Percentiles rank a stretch among this genome's conserved stretches.
Conservation (phyloP, 495 filamentous ascomycete genomes). For the Penicillium macrosclerotiorum region DNA sequence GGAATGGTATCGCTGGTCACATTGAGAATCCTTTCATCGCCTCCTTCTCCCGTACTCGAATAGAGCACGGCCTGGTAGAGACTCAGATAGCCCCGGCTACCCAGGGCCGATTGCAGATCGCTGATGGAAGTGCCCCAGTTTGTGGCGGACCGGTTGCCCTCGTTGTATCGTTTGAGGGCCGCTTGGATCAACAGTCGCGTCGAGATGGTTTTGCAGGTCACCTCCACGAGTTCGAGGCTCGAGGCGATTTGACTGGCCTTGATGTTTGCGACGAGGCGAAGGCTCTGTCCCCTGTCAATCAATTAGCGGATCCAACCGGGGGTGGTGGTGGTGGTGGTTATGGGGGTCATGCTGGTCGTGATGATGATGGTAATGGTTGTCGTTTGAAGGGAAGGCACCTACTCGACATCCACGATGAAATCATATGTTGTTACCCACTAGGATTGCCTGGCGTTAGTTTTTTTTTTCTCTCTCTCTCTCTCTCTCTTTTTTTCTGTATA, state of each 20-base stretch:
- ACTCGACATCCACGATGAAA: slow-evolving; percentile 66
- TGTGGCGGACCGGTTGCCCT: slow-evolving; percentile 45
- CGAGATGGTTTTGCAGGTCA: slow-evolving; percentile 61
- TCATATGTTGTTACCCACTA: slow-evolving; percentile 72
- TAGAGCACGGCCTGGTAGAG: slow-evolving; percentile 66
- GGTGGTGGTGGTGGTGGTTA: background rate
- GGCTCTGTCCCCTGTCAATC: slow-evolving; percentile 51
- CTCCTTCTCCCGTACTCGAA: slow-evolving; percentile 57
- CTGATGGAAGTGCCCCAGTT: slow-evolving; percentile 54
- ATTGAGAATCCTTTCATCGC: slow-evolving; percentile 53
- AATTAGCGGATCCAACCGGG: too few species aligned
- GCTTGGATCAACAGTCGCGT: slow-evolving; percentile 67
- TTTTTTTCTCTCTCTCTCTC: background rate
- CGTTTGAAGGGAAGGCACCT: slow-evolving; percentile 18
- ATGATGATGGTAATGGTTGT: background rate
- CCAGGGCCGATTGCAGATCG: slow-evolving; percentile 64
- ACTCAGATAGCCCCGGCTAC: slow-evolving; percentile 39
- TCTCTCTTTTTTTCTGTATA: slow-evolving; percentile 16
- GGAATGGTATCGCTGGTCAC: slow-evolving; percentile 49
- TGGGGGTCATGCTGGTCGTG: background rate
- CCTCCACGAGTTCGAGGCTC: slow-evolving; percentile 70
- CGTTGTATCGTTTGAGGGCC: slow-evolving; percentile 60
- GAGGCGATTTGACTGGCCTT: slow-evolving; percentile 80
- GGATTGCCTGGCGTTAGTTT: background rate
- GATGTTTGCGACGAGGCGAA: slow-evolving; percentile 77